Evolutionary conservation across 805 yeast genomes (phyloP).

Genomic region (Torulaspora gathmanii): DNA sequence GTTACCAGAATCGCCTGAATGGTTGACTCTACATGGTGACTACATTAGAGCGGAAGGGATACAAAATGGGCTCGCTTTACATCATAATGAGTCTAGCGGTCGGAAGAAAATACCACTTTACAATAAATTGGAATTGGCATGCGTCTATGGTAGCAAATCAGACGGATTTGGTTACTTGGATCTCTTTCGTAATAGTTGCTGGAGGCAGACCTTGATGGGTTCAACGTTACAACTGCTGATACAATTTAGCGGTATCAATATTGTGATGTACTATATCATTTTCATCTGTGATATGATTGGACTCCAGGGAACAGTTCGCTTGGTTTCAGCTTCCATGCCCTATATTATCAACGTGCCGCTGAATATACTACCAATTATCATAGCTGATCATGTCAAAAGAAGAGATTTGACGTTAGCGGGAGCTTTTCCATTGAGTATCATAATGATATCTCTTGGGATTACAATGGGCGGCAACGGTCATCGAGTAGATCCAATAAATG

Average conservation of each 20-base stretch:
- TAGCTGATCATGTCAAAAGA: slow-evolving; percentile 43
- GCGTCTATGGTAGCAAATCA: slow-evolving; percentile 13
- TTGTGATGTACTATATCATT: slow-evolving; percentile 42
- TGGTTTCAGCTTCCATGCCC: slow-evolving; percentile 38
- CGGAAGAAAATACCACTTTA: slow-evolving; percentile 6
- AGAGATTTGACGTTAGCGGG: slow-evolving; percentile 47
- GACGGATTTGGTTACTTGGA: slow-evolving; percentile 18
- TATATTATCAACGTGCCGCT: slow-evolving; percentile 41
- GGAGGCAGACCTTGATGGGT: slow-evolving; percentile 39
- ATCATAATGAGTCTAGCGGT: slow-evolving; percentile 10
- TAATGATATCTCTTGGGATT: slow-evolving; percentile 37
- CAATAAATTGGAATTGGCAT: slow-evolving; percentile 20
- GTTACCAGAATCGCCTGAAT: slow-evolving; percentile 50
- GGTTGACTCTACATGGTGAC: slow-evolving; percentile 40
- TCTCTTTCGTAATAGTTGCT: slow-evolving; percentile 35
- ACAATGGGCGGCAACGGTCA: slow-evolving; percentile 39
- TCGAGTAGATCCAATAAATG: slow-evolving; percentile 29
- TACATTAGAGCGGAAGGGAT: slow-evolving; percentile 39
- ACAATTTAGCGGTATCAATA: slow-evolving; percentile 45
- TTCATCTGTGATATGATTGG: slow-evolving; percentile 49
- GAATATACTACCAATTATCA: slow-evolving; percentile 42
- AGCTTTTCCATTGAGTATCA: slow-evolving; percentile 34
- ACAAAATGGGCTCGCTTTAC: slow-evolving; percentile 34
- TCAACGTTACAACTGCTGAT: slow-evolving; percentile 39
- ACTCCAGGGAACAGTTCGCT: slow-evolving; percentile 34